Evolutionary conservation across 768 basidiomycete species (phyloP), one percentile per base, ranked within the genome.

Genomic region (Termitomyces sp.): DNA sequence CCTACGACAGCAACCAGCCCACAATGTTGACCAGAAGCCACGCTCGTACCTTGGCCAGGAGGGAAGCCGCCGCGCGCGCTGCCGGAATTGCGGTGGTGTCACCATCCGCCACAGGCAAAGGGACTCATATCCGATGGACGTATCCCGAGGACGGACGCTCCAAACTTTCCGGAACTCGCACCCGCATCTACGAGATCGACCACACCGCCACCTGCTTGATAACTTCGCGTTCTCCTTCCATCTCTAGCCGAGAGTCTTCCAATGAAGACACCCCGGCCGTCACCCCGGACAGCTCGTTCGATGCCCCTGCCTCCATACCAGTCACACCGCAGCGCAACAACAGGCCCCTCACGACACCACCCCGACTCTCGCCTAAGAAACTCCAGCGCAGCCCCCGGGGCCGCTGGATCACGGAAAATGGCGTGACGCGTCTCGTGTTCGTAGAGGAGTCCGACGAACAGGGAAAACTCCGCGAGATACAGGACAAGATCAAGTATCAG

Each of bases 21-120:
- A 45, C 40, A 20, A 63, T 63, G 62, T 18, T 63, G 18, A 63
- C 62, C 4, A 39, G 58, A 42, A 63, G 58, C 58, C 52, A 57
- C 51, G 62, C 62, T 14, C 49, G 56, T 24, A 46, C 47, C 24
- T 24, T 54, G 16, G 52, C 46, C 27, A 47, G 34, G 27, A 33
- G 14, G 13, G 46, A 46, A 36, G 48, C 49, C 32, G 42, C 56
- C 33, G 22, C 56, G 27, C 22, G 27, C 36, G 36, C 46, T 18
- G 52, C 40, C 10, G 30, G 9, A 22, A 8, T 8, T 9, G 47
- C 33, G 3, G 26, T 50, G 24, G 55, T 57, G 2, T 49, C 58
- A 6, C 52, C 55, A 32, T 57, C 58, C 12, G 37, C 47, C 16
- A 63, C 58, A 30, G 62, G 56, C n/a, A 26, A 57, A 18, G 56